A percentile compares a stretch with the other conserved stretches of the same genome.
phyloP scores from a whole-genome alignment of 2,329 filamentous ascomycete genomes.

The Fusarium lyarnte region DNA sequence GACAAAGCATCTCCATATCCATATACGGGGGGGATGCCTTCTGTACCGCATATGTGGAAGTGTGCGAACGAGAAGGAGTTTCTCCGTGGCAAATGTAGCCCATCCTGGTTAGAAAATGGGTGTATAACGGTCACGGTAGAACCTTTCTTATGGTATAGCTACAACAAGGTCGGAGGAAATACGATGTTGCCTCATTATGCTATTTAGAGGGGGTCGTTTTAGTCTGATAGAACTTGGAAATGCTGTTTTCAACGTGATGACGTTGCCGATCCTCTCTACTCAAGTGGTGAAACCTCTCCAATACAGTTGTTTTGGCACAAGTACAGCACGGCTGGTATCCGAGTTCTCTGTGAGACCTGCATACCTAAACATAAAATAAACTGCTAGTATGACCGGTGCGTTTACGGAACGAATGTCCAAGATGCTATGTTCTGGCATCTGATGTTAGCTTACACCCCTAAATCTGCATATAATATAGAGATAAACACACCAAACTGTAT shows the following conservation, averaged over 20 bases:
- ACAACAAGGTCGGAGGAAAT: background rate
- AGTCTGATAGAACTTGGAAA: background rate
- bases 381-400: background rate
- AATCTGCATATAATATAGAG: no score
- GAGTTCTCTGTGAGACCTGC: background rate
- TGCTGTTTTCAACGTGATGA: background rate
- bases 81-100: background rate
- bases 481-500: no score
- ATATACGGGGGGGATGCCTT: rapidly evolving
- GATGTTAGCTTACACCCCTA: no score
- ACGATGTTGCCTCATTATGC: background rate
- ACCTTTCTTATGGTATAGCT: background rate
- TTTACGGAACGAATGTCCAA: background rate
- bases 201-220: background rate
- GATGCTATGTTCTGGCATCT: background rate
- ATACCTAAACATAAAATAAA: background rate
- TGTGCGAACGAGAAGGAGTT: background rate
- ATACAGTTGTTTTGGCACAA: background rate
- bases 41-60: background rate
- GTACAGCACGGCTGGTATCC: background rate
- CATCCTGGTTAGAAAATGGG: background rate
- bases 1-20: background rate
- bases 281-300: background rate
- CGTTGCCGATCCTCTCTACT: background rate
- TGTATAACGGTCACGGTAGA: background rate